These are phyloP conservation scores for Flaveria sonorensis DNA, from an alignment of 129 eudicot species.

Conservation along the genomic window DNA sequence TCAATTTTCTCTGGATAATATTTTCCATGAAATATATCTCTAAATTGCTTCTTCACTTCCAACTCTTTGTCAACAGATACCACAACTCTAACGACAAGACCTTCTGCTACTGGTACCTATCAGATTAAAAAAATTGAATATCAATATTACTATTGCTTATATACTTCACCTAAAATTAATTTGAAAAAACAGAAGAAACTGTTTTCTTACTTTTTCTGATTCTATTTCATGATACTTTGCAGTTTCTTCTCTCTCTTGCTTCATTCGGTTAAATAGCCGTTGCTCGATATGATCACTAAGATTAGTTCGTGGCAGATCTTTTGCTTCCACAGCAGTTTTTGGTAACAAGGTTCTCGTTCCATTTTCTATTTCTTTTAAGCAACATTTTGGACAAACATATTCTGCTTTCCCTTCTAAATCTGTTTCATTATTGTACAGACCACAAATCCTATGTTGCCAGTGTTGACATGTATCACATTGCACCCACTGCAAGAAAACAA, in stretches of 20 bases:
- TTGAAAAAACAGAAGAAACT: neutral
- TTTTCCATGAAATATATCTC: constrained; percentile 51
- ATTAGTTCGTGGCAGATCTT: constrained; percentile 57
- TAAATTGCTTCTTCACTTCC: constrained; percentile 69
- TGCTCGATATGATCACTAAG: constrained; percentile 78
- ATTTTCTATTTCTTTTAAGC: constrained; percentile 44
- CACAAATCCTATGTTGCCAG: constrained; percentile 90
- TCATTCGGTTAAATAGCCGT: constrained; percentile 54
- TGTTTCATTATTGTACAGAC: constrained; percentile 53
- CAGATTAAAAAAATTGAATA: neutral
- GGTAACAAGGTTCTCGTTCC: constrained; percentile 39
- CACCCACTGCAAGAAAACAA: constrained; percentile 66
- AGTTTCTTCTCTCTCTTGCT: constrained; percentile 62
- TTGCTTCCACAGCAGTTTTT: constrained; percentile 52
- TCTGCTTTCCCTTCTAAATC: constrained; percentile 51
- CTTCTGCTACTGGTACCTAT: constrained; percentile 67
- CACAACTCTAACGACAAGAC: constrained; percentile 73
- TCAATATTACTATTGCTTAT: neutral
- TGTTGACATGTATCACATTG: constrained; percentile 66
- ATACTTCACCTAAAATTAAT: neutral
- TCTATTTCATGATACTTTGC: constrained; percentile 43
- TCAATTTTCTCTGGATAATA: constrained; percentile 61
- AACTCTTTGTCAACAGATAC: constrained; percentile 55
- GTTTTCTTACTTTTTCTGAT: constrained; percentile 48
- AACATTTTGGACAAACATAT: constrained; percentile 74